phyloP scores from a whole-genome alignment of 2,329 filamentous ascomycete genomes.

The Aureobasidium sp. region DNA sequence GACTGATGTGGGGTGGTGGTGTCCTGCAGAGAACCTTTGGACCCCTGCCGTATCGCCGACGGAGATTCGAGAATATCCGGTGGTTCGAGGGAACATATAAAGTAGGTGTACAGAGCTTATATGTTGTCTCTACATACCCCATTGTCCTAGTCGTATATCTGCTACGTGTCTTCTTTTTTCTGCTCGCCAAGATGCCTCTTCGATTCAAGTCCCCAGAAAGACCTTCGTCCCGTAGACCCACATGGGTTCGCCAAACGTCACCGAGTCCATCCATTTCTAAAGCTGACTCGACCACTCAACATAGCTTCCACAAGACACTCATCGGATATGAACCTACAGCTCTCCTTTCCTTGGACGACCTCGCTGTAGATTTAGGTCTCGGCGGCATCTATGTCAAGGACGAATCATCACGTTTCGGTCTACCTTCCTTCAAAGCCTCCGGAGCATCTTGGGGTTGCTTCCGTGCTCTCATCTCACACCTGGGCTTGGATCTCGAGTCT shows the following conservation, averaged over 20 bases:
- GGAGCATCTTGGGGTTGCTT: slow-evolving; percentile 68
- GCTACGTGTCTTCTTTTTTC: not conserved
- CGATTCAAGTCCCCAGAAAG: not conserved
- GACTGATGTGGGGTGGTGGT: no score
- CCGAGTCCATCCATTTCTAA: not conserved
- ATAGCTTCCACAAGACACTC: slow-evolving; percentile 49
- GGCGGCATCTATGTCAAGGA: slow-evolving; percentile 59
- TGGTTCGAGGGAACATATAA: no score
- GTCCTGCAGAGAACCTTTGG: no score
- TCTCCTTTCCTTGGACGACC: slow-evolving; percentile 42
- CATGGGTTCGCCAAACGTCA: not conserved
- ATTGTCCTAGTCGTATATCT: not conserved
- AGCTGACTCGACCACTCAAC: not conserved
- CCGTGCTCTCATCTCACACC: slow-evolving; percentile 39
- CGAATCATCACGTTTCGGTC: slow-evolving; percentile 58
- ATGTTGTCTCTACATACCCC: no score
- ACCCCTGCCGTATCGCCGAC: no score
- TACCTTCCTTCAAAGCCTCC: slow-evolving; percentile 73
- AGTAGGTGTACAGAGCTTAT: no score
- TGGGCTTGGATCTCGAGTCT: not conserved
- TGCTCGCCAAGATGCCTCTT: not conserved
- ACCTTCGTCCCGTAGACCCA: not conserved
- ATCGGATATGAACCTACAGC: slow-evolving; percentile 50
- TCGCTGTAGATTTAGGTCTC: slow-evolving; percentile 53
- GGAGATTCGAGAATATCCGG: no score